These are phyloP conservation scores for Meripilus lineatus DNA, from an alignment of 1,284 basidiomycete genomes.

Conservation along the genomic window DNA sequence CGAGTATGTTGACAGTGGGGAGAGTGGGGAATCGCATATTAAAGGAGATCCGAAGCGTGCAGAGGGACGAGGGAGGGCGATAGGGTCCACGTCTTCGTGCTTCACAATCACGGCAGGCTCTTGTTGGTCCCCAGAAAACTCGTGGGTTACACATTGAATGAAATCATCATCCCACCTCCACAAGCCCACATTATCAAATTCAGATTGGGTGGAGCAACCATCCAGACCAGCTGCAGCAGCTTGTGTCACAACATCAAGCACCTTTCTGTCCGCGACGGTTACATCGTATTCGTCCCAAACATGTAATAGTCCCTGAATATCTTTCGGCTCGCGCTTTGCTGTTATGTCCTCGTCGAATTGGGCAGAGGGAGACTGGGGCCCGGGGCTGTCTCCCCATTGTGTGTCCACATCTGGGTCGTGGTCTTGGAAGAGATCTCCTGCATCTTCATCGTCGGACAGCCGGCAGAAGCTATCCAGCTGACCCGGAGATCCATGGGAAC, in stretches of 20 bases:
- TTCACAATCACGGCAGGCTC: slow-evolving; percentile 24
- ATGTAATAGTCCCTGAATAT: slow-evolving; percentile 56
- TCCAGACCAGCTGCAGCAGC: slow-evolving; percentile 32
- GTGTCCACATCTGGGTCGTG: slow-evolving; percentile 44
- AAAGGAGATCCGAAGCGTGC: too few species aligned
- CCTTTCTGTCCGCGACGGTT: slow-evolving; percentile 24
- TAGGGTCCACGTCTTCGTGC: slow-evolving; percentile 27
- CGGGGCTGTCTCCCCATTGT: slow-evolving; percentile 48
- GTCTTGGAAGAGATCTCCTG: slow-evolving; percentile 19
- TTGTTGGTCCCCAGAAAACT: slow-evolving; percentile 4
- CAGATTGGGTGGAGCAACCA: slow-evolving; percentile 25
- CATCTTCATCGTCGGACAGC: slow-evolving; percentile 19
- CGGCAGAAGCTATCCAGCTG: too few species aligned
- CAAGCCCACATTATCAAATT: slow-evolving; percentile 40
- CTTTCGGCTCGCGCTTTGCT: slow-evolving; percentile 56
- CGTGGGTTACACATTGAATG: slow-evolving; percentile 3
- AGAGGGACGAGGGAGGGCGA: slow-evolving; percentile 14
- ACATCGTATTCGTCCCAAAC: slow-evolving; percentile 55
- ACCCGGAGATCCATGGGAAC: too few species aligned
- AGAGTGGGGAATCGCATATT: slow-evolving; percentile 13
- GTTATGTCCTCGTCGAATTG: slow-evolving; percentile 29
- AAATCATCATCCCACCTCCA: slow-evolving; percentile 43
- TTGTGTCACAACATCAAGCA: slow-evolving; percentile 35
- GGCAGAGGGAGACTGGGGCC: slow-evolving; percentile 51
- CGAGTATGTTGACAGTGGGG: slow-evolving; percentile 14